phyloP scores from a whole-genome alignment of 2,329 filamentous ascomycete species.

The Colletotrichum sp. region DNA sequence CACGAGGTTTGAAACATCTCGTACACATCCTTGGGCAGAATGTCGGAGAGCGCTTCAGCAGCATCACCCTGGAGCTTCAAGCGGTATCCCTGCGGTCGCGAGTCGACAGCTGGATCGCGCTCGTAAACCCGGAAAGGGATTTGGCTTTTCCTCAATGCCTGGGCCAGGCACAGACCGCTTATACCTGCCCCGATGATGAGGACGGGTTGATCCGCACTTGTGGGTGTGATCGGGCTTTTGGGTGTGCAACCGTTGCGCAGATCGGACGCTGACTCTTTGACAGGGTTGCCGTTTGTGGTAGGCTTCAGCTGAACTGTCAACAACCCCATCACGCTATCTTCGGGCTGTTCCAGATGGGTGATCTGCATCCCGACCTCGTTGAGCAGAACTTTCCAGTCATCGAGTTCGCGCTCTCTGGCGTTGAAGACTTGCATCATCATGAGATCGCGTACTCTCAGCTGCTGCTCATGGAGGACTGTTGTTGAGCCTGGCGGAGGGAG shows the following conservation, averaged over 20 bases:
- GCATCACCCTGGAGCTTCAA: slow-evolving; percentile 47
- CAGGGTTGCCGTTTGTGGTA: not conserved
- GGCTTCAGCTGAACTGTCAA: not conserved
- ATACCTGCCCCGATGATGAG: slow-evolving; percentile 41
- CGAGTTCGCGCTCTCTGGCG: slow-evolving; percentile 46
- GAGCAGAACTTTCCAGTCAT: slow-evolving; percentile 49
- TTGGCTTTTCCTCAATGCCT: slow-evolving; percentile 31
- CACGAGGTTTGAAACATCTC: not conserved
- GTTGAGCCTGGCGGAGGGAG: slow-evolving; percentile 41
- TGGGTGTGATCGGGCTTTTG: not conserved
- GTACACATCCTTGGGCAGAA: not conserved
- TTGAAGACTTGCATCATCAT: slow-evolving; percentile 55
- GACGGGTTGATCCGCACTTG: slow-evolving; percentile 22
- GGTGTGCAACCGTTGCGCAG: not conserved
- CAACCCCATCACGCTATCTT: not conserved
- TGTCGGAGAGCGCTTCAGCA: not conserved
- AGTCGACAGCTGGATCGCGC: slow-evolving; percentile 49
- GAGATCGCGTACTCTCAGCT: slow-evolving; percentile 37
- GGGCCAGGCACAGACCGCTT: slow-evolving; percentile 39
- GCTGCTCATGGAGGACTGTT: slow-evolving; percentile 18
- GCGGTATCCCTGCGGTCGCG: slow-evolving; percentile 67
- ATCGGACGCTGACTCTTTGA: not conserved
- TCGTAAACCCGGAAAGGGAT: slow-evolving; percentile 56
- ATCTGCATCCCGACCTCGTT: slow-evolving; percentile 25
- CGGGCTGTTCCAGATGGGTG: not conserved